phyloP scores from a whole-genome alignment of 2,329 filamentous ascomycete genomes.

The Chrysosporium queenslandicum region DNA sequence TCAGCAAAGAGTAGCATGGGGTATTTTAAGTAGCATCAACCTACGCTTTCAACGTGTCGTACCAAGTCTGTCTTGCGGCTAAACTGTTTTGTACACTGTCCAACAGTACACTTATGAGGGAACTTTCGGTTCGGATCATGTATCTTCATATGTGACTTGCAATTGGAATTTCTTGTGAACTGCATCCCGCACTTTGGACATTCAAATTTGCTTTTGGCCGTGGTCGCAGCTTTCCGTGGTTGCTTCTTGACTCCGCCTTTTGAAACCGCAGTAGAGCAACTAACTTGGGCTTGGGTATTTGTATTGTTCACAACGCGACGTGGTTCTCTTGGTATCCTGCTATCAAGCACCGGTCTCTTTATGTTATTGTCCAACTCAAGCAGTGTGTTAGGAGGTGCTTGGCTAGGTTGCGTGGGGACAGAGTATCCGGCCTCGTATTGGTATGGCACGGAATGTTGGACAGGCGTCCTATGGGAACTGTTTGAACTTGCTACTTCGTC shows the following conservation, averaged over 20 bases:
- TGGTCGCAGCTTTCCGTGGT: not conserved
- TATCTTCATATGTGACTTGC: slow-evolving; percentile 74
- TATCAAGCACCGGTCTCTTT: slow-evolving; percentile 9
- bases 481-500: not conserved
- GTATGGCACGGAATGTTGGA: slow-evolving; percentile 10
- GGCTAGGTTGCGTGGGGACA: not conserved
- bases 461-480: slow-evolving; percentile 7
- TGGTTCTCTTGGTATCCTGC: slow-evolving; percentile 3
- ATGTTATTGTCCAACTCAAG: slow-evolving; percentile 12
- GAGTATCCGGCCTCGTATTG: slow-evolving; percentile 18
- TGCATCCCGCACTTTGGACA: slow-evolving; percentile 67
- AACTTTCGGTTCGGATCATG: slow-evolving; percentile 66
- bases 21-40: slow-evolving; percentile 29
- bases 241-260: slow-evolving; percentile 10
- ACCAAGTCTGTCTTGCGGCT: slow-evolving; percentile 70
- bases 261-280: not conserved
- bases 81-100: slow-evolving; percentile 63
- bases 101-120: slow-evolving; percentile 56
- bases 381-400: not conserved
- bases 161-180: slow-evolving; percentile 78
- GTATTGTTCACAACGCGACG: slow-evolving; percentile 8
- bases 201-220: slow-evolving; percentile 55
- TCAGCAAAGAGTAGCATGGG: not conserved
- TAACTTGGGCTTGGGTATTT: not conserved
- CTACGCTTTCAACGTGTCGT: slow-evolving; percentile 46